A percentile compares a stretch with the other conserved stretches of the same genome.
Conservation (phyloP, 2,329 filamentous ascomycete species). For the Fonsecaea pedrosoi region DNA sequence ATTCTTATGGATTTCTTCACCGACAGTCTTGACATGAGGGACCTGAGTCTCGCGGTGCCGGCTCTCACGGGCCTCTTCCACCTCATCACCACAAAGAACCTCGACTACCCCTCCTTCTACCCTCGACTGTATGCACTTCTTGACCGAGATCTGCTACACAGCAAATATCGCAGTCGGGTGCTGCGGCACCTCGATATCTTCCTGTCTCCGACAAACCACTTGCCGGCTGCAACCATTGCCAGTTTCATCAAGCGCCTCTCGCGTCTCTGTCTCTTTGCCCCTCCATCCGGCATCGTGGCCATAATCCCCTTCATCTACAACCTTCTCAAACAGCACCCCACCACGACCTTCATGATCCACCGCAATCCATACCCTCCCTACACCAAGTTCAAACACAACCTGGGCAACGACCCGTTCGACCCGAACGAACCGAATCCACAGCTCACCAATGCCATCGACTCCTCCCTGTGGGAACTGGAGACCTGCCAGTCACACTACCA, state of each 20-base stretch:
- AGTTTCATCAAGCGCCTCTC: constrained; percentile 96
- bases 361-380: constrained; percentile 68
- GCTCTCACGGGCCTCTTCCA: constrained; percentile 94
- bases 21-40: constrained; percentile 87
- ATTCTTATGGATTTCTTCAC: constrained; percentile 94
- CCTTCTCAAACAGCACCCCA: constrained; percentile 84
- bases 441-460: constrained; percentile 85
- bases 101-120: constrained; percentile 96
- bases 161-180: constrained; percentile 90
- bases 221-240: constrained; percentile 87
- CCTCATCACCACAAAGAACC: constrained; percentile 88
- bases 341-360: constrained; percentile 96
- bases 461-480: constrained; percentile 92
- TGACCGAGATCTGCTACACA: constrained; percentile 84
- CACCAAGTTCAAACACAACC: constrained; percentile 65
- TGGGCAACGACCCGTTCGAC: constrained; percentile 77
- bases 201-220: constrained; percentile 79
- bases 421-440: constrained; percentile 79
- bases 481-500: constrained; percentile 93
- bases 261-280: constrained; percentile 81
- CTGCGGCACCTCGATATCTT: constrained; percentile 92
- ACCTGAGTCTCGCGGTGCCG: constrained; percentile 77
- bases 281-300: constrained; percentile 85
- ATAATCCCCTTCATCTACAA: constrained; percentile 96
- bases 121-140: constrained; percentile 90